A percentile compares a stretch with the other conserved stretches of the same genome.
These are phyloP conservation scores for Gossypium trilobum DNA, from an alignment of 441 rosid genomes.

Conservation along the genomic window DNA sequence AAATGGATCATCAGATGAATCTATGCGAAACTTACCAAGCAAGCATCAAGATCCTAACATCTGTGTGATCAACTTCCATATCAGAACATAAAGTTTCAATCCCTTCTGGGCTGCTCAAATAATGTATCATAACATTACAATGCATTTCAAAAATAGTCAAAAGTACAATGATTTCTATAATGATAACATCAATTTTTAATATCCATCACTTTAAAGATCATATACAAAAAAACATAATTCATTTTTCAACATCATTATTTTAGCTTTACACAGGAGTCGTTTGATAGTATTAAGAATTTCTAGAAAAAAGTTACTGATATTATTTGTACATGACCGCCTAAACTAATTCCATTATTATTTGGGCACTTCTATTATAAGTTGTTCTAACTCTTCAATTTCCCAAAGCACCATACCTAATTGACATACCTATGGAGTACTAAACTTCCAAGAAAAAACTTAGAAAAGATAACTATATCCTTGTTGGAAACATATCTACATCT, in stretches of 20 bases:
- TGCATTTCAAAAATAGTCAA: background rate
- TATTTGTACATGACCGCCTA: background rate
- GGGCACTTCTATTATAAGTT: background rate
- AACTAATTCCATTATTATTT: background rate
- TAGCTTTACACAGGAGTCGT: background rate
- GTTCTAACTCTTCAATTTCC: background rate
- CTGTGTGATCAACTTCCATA: constrained; percentile 79
- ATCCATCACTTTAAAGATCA: background rate
- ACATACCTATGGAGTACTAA: background rate
- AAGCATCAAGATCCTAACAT: constrained; percentile 90
- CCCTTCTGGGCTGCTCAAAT: constrained; percentile 79
- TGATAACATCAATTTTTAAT: background rate
- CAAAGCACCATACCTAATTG: background rate
- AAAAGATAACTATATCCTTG: background rate
- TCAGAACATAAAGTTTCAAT: constrained; percentile 79
- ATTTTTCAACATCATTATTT: background rate
- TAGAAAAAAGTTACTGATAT: background rate
- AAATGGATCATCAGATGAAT: background rate
- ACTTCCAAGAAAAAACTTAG: background rate
- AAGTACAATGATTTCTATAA: background rate
- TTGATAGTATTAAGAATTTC: background rate
- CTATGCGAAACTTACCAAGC: constrained; percentile 61
- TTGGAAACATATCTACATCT: background rate
- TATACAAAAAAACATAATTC: background rate
- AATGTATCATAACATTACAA: background rate